Evolutionary conservation across 768 basidiomycete species (phyloP).

Genomic region (Amylocystis lapponica): DNA sequence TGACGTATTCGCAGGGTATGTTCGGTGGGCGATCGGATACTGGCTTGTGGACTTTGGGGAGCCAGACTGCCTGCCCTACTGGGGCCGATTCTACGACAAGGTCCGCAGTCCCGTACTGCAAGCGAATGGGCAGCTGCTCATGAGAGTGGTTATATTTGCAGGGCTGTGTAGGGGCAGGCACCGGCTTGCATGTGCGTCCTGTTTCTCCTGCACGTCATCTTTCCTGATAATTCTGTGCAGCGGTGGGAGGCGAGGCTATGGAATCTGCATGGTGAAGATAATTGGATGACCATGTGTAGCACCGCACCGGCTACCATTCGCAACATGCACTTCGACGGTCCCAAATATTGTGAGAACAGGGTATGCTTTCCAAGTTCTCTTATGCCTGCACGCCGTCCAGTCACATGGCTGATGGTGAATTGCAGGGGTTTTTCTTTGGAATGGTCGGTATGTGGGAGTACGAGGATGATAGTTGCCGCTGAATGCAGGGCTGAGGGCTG

Average conservation of each 20-base stretch:
- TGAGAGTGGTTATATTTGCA: no score
- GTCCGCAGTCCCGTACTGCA: no score
- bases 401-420: background rate
- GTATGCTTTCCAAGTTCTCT: conserved; percentile 1
- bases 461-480: conserved; percentile 3
- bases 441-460: conserved; percentile 14
- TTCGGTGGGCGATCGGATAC: background rate
- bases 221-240: background rate
- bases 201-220: background rate
- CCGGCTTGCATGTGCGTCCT: conserved; percentile 1
- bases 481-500: no score
- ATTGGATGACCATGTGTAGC: conserved; percentile 19
- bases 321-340: conserved; percentile 1
- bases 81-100: conserved; percentile 7
- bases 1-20: no score
- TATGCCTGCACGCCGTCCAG: background rate
- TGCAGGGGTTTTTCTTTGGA: conserved; percentile 4
- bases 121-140: no score
- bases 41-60: conserved; percentile 12
- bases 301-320: conserved; percentile 10
- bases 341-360: conserved; percentile 7
- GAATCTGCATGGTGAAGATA: conserved; percentile 15
- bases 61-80: conserved; percentile 7
- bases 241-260: conserved; percentile 15
- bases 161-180: background rate